phyloP scores from a whole-genome alignment of 2,329 filamentous ascomycete species.

The Aspergillus ruber region DNA sequence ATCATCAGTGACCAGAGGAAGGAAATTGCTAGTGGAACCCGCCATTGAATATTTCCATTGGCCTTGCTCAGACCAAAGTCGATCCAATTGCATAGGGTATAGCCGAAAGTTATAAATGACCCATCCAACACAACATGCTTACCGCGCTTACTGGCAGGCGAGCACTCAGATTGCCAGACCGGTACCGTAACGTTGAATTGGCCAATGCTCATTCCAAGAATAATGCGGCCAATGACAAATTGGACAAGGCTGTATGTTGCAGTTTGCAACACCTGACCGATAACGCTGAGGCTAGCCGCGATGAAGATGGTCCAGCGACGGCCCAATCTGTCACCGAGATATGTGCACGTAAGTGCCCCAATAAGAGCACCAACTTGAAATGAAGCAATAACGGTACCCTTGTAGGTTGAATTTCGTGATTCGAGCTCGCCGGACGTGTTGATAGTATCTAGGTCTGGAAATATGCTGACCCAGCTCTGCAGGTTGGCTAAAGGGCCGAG shows the following conservation, averaged over 20 bases:
- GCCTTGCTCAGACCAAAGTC: constrained; percentile 44
- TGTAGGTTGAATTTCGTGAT: constrained; percentile 16
- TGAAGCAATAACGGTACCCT: constrained; percentile 21
- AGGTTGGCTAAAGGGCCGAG: constrained; percentile 17
- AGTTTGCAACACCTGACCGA: constrained; percentile 33
- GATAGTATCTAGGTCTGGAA: constrained; percentile 50
- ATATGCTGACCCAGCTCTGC: constrained; percentile 36
- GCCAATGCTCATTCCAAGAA: constrained; percentile 45
- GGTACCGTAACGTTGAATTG: constrained; percentile 44
- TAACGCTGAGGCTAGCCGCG: constrained; percentile 27
- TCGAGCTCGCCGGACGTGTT: constrained; percentile 17
- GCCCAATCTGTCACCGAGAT: constrained; percentile 41
- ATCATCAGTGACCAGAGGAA: constrained; percentile 49
- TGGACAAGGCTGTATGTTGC: constrained; percentile 39
- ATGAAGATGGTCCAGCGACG: constrained; percentile 42
- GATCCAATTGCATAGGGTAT: constrained; percentile 35
- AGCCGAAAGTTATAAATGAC: constrained; percentile 35
- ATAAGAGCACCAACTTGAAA: constrained; percentile 16
- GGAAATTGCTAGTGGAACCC: constrained; percentile 51
- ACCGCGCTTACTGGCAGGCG: constrained; percentile 42
- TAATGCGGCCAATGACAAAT: constrained; percentile 42
- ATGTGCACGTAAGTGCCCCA: constrained; percentile 13
- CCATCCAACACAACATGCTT: constrained; percentile 45
- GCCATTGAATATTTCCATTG: constrained; percentile 41
- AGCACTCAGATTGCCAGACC: constrained; percentile 45